Conservation (phyloP, 2,329 filamentous ascomycete species). For the Coniella vitis region DNA sequence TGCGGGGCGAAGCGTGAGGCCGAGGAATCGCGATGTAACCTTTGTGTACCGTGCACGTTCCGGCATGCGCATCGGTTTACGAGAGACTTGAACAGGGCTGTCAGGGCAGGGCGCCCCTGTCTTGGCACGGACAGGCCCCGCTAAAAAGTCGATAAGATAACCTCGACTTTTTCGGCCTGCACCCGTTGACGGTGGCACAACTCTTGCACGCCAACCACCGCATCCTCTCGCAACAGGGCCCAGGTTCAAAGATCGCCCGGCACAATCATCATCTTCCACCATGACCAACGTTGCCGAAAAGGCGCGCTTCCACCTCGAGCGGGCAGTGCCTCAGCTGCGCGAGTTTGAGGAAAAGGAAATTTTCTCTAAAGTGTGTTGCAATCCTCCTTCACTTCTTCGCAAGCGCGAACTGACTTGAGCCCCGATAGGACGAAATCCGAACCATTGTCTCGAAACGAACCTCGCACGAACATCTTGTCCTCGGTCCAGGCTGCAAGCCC, state of each 20-base stretch:
- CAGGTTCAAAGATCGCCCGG: not conserved
- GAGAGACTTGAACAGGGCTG: not conserved
- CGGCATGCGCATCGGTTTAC: not conserved
- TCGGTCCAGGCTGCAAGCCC: conserved; percentile 70
- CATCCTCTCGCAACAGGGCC: not conserved
- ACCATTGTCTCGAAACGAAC: conserved; percentile 85
- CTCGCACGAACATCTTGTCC: conserved; percentile 86
- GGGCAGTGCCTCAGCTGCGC: conserved; percentile 83
- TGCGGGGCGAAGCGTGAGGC: too few species aligned
- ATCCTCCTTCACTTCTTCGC: conserved; percentile 19
- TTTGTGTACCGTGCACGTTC: not conserved
- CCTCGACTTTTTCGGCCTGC: not conserved
- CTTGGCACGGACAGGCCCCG: not conserved
- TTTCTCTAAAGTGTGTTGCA: conserved; percentile 61
- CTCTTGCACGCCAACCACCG: not conserved
- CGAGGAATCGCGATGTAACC: too few species aligned
- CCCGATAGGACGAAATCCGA: conserved; percentile 71
- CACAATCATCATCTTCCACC: conserved; percentile 7
- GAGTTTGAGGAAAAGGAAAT: conserved; percentile 90
- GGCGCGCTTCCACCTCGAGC: conserved; percentile 90
- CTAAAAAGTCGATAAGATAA: conserved; percentile 14
- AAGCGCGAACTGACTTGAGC: not conserved
- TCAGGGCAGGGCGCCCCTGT: too few species aligned
- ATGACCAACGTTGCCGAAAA: conserved; percentile 90
- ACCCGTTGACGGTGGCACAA: not conserved